Evolutionary conservation across 2,329 filamentous ascomycete species (phyloP).

Genomic region (Geosmithia morbida): DNA sequence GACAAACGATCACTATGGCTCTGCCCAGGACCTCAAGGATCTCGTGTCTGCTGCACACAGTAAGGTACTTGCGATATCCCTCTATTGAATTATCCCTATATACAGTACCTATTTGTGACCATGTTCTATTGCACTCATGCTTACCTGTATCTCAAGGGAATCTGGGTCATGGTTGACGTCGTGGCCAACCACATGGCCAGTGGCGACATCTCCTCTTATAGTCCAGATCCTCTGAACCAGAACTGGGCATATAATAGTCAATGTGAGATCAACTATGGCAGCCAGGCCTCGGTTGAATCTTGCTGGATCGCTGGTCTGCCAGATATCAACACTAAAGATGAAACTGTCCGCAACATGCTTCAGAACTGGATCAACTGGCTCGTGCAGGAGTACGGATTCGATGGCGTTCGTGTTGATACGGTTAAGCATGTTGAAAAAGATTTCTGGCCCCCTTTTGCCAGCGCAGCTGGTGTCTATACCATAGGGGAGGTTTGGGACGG

Average conservation of each 20-base stretch:
- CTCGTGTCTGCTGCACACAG: slow-evolving; percentile 40
- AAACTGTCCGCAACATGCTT: slow-evolving; percentile 33
- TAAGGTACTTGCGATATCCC: slow-evolving; percentile 25
- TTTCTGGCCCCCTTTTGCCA: slow-evolving; percentile 40
- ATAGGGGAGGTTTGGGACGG: slow-evolving; percentile 47
- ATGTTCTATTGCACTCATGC: not conserved
- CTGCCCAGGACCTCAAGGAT: slow-evolving; percentile 39
- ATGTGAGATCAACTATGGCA: slow-evolving; percentile 40
- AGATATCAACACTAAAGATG: slow-evolving; percentile 42
- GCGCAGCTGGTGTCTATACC: slow-evolving; percentile 40
- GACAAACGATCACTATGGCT: slow-evolving; percentile 45
- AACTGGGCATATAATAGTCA: slow-evolving; percentile 44
- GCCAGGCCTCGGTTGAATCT: slow-evolving; percentile 29
- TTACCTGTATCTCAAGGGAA: slow-evolving; percentile 8
- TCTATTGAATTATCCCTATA: too few species aligned
- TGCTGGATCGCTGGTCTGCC: slow-evolving; percentile 45
- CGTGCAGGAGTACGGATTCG: slow-evolving; percentile 46
- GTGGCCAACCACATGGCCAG: slow-evolving; percentile 45
- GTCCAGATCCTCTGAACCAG: slow-evolving; percentile 31
- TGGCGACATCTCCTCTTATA: slow-evolving; percentile 29
- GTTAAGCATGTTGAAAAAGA: slow-evolving; percentile 45
- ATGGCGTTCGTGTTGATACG: slow-evolving; percentile 46
- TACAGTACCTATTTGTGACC: not conserved
- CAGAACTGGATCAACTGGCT: slow-evolving; percentile 44
- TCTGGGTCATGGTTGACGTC: slow-evolving; percentile 46